phyloP scores from a whole-genome alignment of 768 basidiomycete species.

The Mrakia blollopis region DNA sequence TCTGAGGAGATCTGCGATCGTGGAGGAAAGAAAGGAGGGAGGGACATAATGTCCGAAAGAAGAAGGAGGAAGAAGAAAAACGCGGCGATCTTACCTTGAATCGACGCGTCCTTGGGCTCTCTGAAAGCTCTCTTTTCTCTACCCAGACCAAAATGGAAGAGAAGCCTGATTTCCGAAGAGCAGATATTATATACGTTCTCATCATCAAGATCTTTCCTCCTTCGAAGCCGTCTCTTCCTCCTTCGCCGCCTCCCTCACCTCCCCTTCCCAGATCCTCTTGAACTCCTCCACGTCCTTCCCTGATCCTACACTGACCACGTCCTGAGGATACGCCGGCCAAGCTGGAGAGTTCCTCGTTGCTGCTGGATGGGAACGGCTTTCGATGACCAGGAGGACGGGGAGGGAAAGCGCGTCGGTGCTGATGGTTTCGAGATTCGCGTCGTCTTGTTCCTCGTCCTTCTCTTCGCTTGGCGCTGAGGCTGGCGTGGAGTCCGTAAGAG shows the following conservation, averaged over 20 bases:
- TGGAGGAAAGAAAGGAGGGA: too few species aligned
- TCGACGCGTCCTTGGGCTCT: too few species aligned
- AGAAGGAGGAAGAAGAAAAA: too few species aligned
- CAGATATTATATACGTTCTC: neutral
- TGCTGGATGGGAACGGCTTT: constrained; percentile 67
- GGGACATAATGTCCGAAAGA: too few species aligned
- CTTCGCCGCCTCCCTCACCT: constrained; percentile 41
- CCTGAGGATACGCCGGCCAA: constrained; percentile 86
- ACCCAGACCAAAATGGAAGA: too few species aligned
- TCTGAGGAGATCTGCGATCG: too few species aligned
- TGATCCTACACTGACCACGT: constrained; percentile 71
- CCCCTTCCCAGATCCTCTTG: constrained; percentile 50
- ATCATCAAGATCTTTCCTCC: neutral
- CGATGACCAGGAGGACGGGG: constrained; percentile 52
- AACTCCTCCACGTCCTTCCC: constrained; percentile 72
- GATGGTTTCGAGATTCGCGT: constrained; percentile 13
- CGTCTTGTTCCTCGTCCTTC: constrained; percentile 20
- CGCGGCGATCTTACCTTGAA: too few species aligned
- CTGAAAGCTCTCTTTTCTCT: too few species aligned
- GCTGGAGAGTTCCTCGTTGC: constrained; percentile 64
- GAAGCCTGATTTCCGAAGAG: too few species aligned
- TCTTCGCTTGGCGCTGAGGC: constrained; percentile 26
- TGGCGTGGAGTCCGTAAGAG: neutral
- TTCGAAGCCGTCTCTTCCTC: constrained; percentile 12
- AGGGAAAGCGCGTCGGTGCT: constrained; percentile 19